Evolutionary conservation across 2,329 filamentous ascomycete genomes (phyloP), one percentile per base, ranked within the genome.

Genomic region (Cladophialophora chaetospira): DNA sequence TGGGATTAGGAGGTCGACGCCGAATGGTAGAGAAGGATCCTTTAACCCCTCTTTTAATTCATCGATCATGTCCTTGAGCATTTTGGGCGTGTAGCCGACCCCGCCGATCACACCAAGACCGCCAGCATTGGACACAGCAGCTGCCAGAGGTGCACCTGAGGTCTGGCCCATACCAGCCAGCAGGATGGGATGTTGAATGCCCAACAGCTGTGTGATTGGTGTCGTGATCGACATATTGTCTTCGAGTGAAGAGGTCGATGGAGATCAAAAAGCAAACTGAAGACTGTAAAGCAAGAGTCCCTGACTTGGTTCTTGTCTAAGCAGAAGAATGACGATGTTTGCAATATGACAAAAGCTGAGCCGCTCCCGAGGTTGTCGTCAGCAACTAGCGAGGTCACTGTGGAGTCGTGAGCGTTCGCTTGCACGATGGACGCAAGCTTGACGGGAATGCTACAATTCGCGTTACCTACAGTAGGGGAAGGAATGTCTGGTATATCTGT

Each of bases 1-100:
- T 2, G 90, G 89, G 25, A 95, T 81, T 0, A 89, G 89, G 4
- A 95, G 83, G 72, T 94, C 90, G 35, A 94, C 82, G 65, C 89
- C 90, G 70, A 94, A 94, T 0, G 89, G 88, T 4, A 92, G 79
- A 52, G 79, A 75, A 0, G 86, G 84, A 29, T 77, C 75, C 4
- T 65, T 63, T 3, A 93, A 81, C 65, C 84, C 78, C 21, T 82
- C 59, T 28, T 65, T 65, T 38, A 65, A 29, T 29, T 65, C 61
- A 19, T 56, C 40, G 6, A 63, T 93, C 69, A 93, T 83, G 70
- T 92, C 88, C 66, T 83, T 80, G 64, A 95, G 83, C 73, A 90
- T 91, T 52, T 83, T 79, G 64, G 88, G 88, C 21, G 94, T 67
- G 43, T 67, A 67, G 36, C 61, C 65, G 2, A 66, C 53, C 10